Evolutionary conservation across 805 yeast genomes (phyloP).

Genomic region (Kurtzmaniella fragi): DNA sequence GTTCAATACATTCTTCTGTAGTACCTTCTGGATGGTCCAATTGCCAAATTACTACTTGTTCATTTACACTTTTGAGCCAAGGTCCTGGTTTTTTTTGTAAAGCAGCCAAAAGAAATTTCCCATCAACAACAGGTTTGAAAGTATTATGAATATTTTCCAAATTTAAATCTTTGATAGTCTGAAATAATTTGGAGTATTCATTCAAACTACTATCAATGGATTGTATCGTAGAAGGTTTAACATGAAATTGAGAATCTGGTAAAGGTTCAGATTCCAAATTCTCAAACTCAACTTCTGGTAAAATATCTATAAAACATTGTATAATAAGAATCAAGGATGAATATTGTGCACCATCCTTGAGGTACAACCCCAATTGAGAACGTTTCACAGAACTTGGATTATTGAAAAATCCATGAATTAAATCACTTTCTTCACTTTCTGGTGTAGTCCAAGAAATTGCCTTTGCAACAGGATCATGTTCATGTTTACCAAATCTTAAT

Average conservation of each 20-base stretch:
- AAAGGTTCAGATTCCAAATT: background rate
- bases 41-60: slow-evolving; percentile 66
- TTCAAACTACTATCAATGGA: slow-evolving; percentile 5
- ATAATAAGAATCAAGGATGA: slow-evolving; percentile 42
- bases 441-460: slow-evolving; percentile 33
- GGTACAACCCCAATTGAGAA: slow-evolving; percentile 55
- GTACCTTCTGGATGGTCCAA: slow-evolving; percentile 60
- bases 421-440: slow-evolving; percentile 1
- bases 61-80: slow-evolving; percentile 65
- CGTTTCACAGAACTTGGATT: slow-evolving; percentile 27
- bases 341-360: slow-evolving; percentile 50
- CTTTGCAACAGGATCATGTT: slow-evolving; percentile 46
- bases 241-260: background rate
- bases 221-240: background rate
- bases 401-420: slow-evolving; percentile 6
- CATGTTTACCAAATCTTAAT: slow-evolving; percentile 55
- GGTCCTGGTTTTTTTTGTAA: slow-evolving; percentile 73
- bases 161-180: slow-evolving; percentile 22
- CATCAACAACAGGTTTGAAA: slow-evolving; percentile 67
- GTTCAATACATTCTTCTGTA: slow-evolving; percentile 51
- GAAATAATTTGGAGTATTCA: slow-evolving; percentile 28
- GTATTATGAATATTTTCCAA: slow-evolving; percentile 38
- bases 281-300: slow-evolving; percentile 5
- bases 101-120: slow-evolving; percentile 56
- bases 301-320: slow-evolving; percentile 29